Percentiles rank a stretch among this genome's conserved stretches.
phyloP scores from a whole-genome alignment of 768 basidiomycete species.

The Omphalotus guepiniiformis region DNA sequence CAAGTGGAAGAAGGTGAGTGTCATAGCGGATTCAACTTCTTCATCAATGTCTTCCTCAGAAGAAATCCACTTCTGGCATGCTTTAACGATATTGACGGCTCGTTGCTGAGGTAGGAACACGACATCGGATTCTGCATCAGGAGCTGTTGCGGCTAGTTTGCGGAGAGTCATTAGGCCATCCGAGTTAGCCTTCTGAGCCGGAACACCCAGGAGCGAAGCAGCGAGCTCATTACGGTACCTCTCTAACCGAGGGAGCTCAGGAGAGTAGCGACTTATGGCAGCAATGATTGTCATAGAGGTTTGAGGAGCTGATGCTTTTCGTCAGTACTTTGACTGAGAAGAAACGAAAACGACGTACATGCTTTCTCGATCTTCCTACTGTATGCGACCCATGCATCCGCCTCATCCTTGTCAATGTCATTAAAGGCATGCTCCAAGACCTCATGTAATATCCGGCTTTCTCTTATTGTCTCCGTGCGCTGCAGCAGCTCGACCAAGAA shows the following conservation, averaged over 20 bases:
- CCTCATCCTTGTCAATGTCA: slow-evolving; percentile 58
- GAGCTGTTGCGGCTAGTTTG: slow-evolving; percentile 56
- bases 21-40: slow-evolving; percentile 71
- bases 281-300: slow-evolving; percentile 63
- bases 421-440: slow-evolving; percentile 58
- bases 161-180: slow-evolving; percentile 69
- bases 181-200: slow-evolving; percentile 54
- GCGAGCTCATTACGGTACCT: slow-evolving; percentile 89
- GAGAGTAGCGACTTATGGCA: slow-evolving; percentile 54
- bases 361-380: slow-evolving; percentile 59
- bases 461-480: slow-evolving; percentile 43
- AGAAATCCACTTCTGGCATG: slow-evolving; percentile 79
- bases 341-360: slow-evolving; percentile 33
- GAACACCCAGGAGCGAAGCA: slow-evolving; percentile 68
- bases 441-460: slow-evolving; percentile 54
- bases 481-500: slow-evolving; percentile 27
- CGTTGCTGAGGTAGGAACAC: slow-evolving; percentile 82
- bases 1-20: slow-evolving; percentile 66
- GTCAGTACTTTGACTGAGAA: not conserved
- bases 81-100: slow-evolving; percentile 83
- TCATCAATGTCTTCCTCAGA: slow-evolving; percentile 42
- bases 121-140: slow-evolving; percentile 72
- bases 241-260: slow-evolving; percentile 69
- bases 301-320: slow-evolving; percentile 51
- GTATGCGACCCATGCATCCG: slow-evolving; percentile 73